Evolutionary conservation across 129 eudicot genomes (phyloP).

Genomic region (Kitagawia praeruptora): DNA sequence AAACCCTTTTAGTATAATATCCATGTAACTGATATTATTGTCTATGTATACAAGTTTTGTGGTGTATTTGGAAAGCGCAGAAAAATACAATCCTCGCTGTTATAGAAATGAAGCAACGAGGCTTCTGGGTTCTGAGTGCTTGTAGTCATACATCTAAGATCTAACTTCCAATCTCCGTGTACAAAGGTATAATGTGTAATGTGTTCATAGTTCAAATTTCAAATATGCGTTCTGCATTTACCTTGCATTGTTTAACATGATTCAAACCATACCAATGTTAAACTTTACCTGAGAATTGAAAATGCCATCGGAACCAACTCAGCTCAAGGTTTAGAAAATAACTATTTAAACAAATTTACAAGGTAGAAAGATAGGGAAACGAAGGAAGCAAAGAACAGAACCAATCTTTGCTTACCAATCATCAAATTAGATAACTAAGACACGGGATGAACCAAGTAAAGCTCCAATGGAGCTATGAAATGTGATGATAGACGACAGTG

Average conservation of each 20-base stretch:
- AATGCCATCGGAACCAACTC: background rate
- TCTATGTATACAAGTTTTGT: background rate
- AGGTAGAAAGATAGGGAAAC: no score
- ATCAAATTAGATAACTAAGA: constrained; percentile 10
- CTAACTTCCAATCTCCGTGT: constrained; percentile 17
- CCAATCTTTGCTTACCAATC: no score
- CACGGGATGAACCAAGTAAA: constrained; percentile 35
- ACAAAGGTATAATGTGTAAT: constrained; percentile 6
- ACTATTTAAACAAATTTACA: background rate
- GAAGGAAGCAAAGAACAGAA: background rate
- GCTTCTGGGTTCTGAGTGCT: background rate
- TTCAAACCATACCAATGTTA: constrained; percentile 9
- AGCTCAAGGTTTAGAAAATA: constrained; percentile 9
- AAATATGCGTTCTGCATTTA: constrained; percentile 14
- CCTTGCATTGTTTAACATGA: constrained; percentile 16
- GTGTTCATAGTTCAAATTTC: background rate
- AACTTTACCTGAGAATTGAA: background rate
- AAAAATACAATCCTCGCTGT: background rate
- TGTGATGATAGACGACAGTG: constrained; percentile 15
- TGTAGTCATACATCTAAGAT: background rate
- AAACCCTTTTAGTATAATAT: background rate
- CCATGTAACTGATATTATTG: background rate
- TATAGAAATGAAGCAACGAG: background rate
- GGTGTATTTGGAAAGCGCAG: background rate
- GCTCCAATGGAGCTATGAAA: constrained; percentile 31